Evolutionary conservation across 2,329 filamentous ascomycete genomes (phyloP).

Genomic region (Fusarium sp.): DNA sequence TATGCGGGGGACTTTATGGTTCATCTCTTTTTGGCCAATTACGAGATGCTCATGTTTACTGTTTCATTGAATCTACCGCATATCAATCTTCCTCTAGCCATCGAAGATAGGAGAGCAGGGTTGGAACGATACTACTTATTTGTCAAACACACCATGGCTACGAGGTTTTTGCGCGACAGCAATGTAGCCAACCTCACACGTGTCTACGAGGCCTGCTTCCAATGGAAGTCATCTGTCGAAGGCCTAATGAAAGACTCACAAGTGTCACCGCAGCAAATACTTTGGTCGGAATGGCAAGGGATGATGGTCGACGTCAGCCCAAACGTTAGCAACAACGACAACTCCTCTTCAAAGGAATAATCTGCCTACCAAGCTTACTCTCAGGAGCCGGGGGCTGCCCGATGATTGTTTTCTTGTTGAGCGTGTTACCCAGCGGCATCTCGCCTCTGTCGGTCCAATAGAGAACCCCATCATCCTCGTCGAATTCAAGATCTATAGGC

Average conservation of each 20-base stretch:
- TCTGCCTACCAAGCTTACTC: background rate
- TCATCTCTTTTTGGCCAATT: background rate
- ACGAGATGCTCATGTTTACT: background rate
- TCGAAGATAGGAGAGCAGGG: background rate
- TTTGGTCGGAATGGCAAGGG: too few species aligned
- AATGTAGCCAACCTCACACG: background rate
- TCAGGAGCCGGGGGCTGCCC: background rate
- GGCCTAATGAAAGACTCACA: too few species aligned
- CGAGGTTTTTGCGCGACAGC: background rate
- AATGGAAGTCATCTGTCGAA: background rate
- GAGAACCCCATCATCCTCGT: conserved; percentile 56
- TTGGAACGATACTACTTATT: background rate
- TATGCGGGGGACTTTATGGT: background rate
- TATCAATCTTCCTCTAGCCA: background rate
- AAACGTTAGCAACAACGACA: too few species aligned
- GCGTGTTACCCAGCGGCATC: conserved; percentile 60
- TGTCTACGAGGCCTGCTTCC: background rate
- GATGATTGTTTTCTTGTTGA: background rate
- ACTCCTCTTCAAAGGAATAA: background rate
- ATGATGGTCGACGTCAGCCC: too few species aligned
- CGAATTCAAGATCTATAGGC: conserved; percentile 67
- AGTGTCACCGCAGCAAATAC: too few species aligned
- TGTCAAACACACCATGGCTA: background rate
- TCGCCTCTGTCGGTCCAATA: conserved; percentile 73
- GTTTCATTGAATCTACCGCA: background rate